These are phyloP conservation scores for Candida peoriensis DNA, from an alignment of 805 yeast species.

Conservation along the genomic window DNA sequence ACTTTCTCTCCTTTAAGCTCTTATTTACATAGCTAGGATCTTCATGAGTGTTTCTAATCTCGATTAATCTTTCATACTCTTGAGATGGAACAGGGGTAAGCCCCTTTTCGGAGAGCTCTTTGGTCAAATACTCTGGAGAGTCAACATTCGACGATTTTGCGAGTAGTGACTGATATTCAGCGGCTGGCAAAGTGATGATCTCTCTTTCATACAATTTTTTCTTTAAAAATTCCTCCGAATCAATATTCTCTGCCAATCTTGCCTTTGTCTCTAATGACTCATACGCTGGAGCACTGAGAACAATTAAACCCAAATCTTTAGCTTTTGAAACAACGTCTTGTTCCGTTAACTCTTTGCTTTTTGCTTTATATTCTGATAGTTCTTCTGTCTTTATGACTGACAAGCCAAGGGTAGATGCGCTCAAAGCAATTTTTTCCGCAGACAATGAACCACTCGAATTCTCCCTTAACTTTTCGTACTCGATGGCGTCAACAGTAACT, in stretches of 20 bases:
- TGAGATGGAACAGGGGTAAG: constrained; percentile 1
- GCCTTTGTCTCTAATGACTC: background rate
- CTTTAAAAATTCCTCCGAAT: background rate
- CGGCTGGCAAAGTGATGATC: background rate
- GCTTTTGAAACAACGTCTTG: constrained; percentile 16
- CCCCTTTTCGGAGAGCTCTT: constrained; percentile 2
- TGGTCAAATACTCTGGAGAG: background rate
- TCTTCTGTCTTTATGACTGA: constrained; percentile 1
- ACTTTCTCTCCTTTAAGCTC: constrained; percentile 25
- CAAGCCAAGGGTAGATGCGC: constrained; percentile 9
- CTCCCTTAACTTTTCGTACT: constrained; percentile 3
- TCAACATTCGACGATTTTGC: background rate
- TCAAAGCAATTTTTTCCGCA: constrained; percentile 4
- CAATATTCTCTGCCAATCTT: background rate
- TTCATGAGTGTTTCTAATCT: constrained; percentile 7
- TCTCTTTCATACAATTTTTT: background rate
- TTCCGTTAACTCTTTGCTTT: constrained; percentile 1
- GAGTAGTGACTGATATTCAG: background rate
- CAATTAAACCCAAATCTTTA: constrained; percentile 5
- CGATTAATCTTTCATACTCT: constrained; percentile 2
- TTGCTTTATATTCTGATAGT: background rate
- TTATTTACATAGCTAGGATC: constrained; percentile 10
- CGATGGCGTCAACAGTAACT: constrained; percentile 3
- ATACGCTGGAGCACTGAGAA: constrained; percentile 2
- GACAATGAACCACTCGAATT: background rate